A percentile compares a stretch with the other conserved stretches of the same genome.
phyloP scores from a whole-genome alignment of 345 rosid species.

The Stellera chamaejasme region DNA sequence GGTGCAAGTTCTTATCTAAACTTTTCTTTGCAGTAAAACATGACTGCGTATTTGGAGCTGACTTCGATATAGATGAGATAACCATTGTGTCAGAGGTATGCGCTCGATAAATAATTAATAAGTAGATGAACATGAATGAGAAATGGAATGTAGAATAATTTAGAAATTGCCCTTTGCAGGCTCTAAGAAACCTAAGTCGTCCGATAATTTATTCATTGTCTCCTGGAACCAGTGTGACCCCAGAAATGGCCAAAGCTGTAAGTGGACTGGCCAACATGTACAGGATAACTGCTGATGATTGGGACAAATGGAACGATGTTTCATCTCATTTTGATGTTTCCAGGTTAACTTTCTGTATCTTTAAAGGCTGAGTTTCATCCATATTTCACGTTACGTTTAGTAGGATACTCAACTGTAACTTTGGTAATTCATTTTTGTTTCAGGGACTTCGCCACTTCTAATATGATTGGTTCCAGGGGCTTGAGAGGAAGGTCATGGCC shows the following conservation, averaged over 20 bases:
- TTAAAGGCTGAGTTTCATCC: neutral
- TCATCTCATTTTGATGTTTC: slow-evolving; percentile 69
- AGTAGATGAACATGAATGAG: too few relatives aligned
- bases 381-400: neutral
- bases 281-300: slow-evolving; percentile 87
- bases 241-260: slow-evolving; percentile 69
- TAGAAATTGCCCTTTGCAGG: slow-evolving; percentile 32
- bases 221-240: slow-evolving; percentile 82
- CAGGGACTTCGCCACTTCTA: slow-evolving; percentile 61
- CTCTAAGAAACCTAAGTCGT: slow-evolving; percentile 53
- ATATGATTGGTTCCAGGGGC: slow-evolving; percentile 62
- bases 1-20: slow-evolving; percentile 1
- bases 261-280: slow-evolving; percentile 70
- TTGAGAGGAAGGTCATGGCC: slow-evolving; percentile 83
- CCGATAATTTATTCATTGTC: slow-evolving; percentile 82
- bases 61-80: slow-evolving; percentile 64
- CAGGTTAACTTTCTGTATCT: slow-evolving; percentile 34
- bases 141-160: slow-evolving; percentile 3
- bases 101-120: too few relatives aligned
- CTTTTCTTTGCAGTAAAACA: slow-evolving; percentile 52
- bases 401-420: neutral
- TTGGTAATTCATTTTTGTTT: slow-evolving; percentile 13
- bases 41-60: slow-evolving; percentile 81
- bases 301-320: slow-evolving; percentile 90
- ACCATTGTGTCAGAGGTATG: slow-evolving; percentile 58